A percentile compares a stretch with the other conserved stretches of the same genome.
Evolutionary conservation across 164 flowering plant species (phyloP).

Genomic region (Litsea cubeba): DNA sequence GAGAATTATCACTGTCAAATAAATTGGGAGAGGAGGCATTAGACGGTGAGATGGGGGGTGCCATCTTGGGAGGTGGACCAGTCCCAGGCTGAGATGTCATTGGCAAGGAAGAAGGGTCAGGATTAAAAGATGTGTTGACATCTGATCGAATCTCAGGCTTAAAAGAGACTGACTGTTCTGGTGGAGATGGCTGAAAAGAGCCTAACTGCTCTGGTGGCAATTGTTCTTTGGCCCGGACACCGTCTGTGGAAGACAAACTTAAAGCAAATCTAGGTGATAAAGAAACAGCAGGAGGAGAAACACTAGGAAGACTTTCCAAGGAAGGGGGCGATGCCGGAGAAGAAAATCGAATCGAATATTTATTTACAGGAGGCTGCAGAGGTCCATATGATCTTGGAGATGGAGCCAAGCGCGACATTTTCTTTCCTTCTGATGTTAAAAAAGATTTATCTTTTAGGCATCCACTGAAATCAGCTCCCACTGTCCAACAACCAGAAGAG

Average conservation of each 20-base stretch:
- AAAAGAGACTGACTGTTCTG: neutral
- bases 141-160: conserved; percentile 1
- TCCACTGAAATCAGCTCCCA: neutral
- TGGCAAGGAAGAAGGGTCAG: conserved; percentile 10
- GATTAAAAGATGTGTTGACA: neutral
- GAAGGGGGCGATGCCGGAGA: neutral
- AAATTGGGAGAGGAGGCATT: neutral
- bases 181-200: conserved; percentile 13
- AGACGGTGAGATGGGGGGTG: conserved; percentile 11
- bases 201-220: neutral
- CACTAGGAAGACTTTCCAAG: neutral
- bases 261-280: neutral
- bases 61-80: neutral
- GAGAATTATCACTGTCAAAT: neutral
- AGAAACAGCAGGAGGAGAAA: conserved; percentile 7
- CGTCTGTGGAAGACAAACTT: neutral
- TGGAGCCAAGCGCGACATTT: neutral
- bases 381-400: neutral
- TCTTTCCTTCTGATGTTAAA: neutral
- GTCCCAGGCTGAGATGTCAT: conserved; percentile 2
- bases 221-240: neutral
- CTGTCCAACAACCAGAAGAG: neutral
- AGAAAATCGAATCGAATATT: neutral
- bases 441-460: neutral
- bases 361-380: neutral